Percentiles rank a stretch among this genome's conserved stretches.
phyloP scores from a whole-genome alignment of 1,139 yeast species.

The Suhomyces wounanorum region DNA sequence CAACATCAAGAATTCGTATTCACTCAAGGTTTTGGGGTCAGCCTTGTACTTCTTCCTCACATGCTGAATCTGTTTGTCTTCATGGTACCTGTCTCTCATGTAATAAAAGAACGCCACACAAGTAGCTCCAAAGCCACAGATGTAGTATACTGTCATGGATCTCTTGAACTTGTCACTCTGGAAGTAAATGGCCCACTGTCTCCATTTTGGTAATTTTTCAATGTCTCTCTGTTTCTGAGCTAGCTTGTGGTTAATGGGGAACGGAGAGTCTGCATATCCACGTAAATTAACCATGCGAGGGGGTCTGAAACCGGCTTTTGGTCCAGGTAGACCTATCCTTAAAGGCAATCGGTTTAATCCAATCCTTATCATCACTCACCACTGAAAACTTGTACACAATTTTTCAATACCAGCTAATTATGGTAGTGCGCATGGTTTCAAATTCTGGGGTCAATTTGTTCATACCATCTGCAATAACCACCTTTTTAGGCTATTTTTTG shows the following conservation, averaged over 20 bases:
- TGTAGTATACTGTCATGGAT: conserved; percentile 49
- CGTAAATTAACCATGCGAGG: neutral
- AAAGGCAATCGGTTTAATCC: conserved; percentile 3
- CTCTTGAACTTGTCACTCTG: conserved; percentile 41
- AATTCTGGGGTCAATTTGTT: neutral
- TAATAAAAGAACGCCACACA: conserved; percentile 62
- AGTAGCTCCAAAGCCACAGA: conserved; percentile 58
- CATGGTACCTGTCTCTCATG: conserved; percentile 65
- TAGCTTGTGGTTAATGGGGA: conserved; percentile 36
- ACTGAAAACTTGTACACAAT: neutral
- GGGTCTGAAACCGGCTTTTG: neutral
- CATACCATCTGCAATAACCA: too few relatives aligned
- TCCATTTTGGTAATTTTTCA: conserved; percentile 37
- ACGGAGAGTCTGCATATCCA: conserved; percentile 29
- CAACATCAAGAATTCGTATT: conserved; percentile 63
- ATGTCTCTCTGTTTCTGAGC: conserved; percentile 23
- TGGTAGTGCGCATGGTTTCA: neutral
- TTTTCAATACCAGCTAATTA: neutral
- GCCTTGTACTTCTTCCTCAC: conserved; percentile 44
- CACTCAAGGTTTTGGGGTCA: conserved; percentile 47
- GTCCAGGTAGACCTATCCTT: neutral
- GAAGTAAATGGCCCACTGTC: conserved; percentile 43
- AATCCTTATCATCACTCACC: conserved; percentile 5
- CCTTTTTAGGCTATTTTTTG: too few relatives aligned
- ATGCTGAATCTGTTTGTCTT: conserved; percentile 60